Evolutionary conservation across 192 early-diverging fungal genomes (phyloP), one percentile per base, ranked within the genome.

Genomic region (Linnemannia zychae): DNA sequence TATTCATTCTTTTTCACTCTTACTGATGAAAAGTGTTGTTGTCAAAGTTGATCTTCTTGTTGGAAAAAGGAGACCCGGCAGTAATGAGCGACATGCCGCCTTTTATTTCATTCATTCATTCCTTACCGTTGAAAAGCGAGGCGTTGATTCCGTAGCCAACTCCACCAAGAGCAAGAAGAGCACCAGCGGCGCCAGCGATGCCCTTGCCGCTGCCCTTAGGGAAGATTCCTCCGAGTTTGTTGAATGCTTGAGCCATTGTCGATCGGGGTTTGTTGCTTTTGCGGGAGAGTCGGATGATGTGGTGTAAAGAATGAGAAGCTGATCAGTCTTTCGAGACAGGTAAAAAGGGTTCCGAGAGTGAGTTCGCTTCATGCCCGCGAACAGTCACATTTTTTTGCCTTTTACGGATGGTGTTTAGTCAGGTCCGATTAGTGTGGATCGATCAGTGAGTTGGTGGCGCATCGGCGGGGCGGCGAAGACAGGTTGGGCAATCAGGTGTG

Each of bases 91-190:
- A n/a, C n/a, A n/a, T n/a, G n/a, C n/a, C n/a, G n/a, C n/a, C n/a
- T n/a, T n/a, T n/a, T n/a, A n/a, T n/a, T n/a, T n/a, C n/a, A n/a
- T n/a, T n/a, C n/a, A n/a, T n/a, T n/a, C n/a, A n/a, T n/a, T n/a
- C n/a, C n/a, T n/a, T 90, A 96, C 95, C 95, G 91, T 97, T 99
- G 93, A 97, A 99, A 36, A 99, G 90, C 36, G 93, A 90, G 53
- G 95, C 83, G 80, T 94, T 96, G 82, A 95, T 77, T 36, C 92
- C 96, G 31, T 92, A 89, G 2, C 90, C 96, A 9, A 95, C 76
- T 44, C 91, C 90, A 48, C 94, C 95, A 7, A 97, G 73, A 9
- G 89, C 93, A 24, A 94, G 71, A 24, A 98, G 28, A 17, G 90
- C 89, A 36, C 91, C 94, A 17, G 88, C 88, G 9, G 88, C 87